Percentiles rank a stretch among this genome's conserved stretches.
These are phyloP conservation scores for Microbotryum intermedium DNA, from an alignment of 1,284 basidiomycete genomes.

Conservation along the genomic window DNA sequence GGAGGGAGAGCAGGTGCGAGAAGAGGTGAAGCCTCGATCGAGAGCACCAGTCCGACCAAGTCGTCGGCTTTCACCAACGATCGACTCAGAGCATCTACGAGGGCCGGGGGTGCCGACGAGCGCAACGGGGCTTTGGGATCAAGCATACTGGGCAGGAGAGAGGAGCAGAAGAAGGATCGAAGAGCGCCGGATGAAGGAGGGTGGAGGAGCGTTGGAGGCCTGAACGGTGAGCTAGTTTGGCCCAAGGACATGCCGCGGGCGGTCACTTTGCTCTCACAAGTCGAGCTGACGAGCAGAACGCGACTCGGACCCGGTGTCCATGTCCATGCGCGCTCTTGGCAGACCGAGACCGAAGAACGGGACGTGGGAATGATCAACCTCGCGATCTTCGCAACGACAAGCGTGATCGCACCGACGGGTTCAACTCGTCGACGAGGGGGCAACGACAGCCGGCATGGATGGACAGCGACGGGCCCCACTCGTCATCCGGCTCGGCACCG, in stretches of 20 bases:
- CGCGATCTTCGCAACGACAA: not conserved
- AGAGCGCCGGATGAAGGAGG: constrained; percentile 24
- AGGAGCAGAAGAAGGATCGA: constrained; percentile 5
- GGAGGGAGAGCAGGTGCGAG: not conserved
- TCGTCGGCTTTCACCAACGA: not conserved
- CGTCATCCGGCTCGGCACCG: not conserved
- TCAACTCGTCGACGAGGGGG: not conserved
- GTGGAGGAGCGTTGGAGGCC: constrained; percentile 21
- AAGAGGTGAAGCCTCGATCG: constrained; percentile 1
- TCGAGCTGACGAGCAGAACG: no score
- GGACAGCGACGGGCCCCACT: constrained; percentile 13
- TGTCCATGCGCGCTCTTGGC: not conserved
- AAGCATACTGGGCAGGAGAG: not conserved
- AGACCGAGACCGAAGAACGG: not conserved
- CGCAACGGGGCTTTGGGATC: not conserved
- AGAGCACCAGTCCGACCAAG: not conserved
- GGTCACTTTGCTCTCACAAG: no score
- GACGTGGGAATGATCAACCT: not conserved
- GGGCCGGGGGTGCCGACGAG: not conserved
- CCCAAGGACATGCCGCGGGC: not conserved
- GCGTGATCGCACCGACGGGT: not conserved
- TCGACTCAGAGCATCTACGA: constrained; percentile 1
- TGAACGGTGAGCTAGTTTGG: not conserved
- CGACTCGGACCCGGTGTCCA: no score
- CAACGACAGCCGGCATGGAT: constrained; percentile 22